These are phyloP conservation scores for Camelina sativa DNA, from an alignment of 345 rosid genomes.

Conservation along the genomic window DNA sequence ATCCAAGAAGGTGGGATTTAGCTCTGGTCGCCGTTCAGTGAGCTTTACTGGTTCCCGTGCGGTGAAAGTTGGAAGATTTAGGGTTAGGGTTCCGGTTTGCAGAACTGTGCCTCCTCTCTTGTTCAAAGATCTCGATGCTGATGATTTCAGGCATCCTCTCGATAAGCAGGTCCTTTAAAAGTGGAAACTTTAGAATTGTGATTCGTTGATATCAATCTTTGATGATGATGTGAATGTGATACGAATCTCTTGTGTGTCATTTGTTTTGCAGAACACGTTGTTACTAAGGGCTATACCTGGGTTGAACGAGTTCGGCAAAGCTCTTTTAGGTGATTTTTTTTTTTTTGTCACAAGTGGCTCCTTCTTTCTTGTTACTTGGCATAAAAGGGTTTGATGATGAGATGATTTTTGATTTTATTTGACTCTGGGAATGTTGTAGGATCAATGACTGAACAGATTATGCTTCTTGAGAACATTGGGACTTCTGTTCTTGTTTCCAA, in stretches of 20 bases:
- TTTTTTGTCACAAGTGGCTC: neutral
- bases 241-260: neutral
- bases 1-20: constrained; percentile 12
- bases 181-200: neutral
- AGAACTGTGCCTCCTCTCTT: constrained; percentile 65
- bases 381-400: neutral
- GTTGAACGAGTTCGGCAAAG: constrained; percentile 76
- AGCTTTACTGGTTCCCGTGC: constrained; percentile 37
- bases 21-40: constrained; percentile 25
- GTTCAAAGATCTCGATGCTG: constrained; percentile 90
- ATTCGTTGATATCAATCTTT: neutral
- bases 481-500: constrained; percentile 92
- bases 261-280: constrained; percentile 70
- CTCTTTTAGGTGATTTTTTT: constrained; percentile 63
- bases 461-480: constrained; percentile 98
- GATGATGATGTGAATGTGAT: neutral
- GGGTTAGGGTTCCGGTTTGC: constrained; percentile 52
- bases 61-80: constrained; percentile 39
- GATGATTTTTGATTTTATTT: neutral
- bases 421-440: constrained; percentile 53
- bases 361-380: neutral
- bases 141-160: constrained; percentile 91
- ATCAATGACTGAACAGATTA: constrained; percentile 80
- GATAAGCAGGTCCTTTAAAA: constrained; percentile 74
- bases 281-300: constrained; percentile 90